These are phyloP conservation scores for Aureobasidium sp. DNA, from an alignment of 2,329 filamentous ascomycete genomes.

Conservation along the genomic window DNA sequence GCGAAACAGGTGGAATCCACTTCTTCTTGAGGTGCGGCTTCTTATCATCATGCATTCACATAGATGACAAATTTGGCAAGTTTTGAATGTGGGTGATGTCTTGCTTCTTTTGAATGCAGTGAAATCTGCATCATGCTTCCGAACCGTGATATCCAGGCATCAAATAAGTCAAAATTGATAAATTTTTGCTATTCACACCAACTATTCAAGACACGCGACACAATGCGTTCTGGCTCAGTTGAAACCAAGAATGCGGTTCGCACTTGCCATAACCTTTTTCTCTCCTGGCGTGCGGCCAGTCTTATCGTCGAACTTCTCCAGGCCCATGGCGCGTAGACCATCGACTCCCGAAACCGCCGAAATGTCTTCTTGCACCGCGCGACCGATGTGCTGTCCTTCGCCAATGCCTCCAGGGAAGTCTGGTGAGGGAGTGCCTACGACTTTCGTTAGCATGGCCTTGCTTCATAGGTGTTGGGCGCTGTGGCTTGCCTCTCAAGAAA, in stretches of 20 bases:
- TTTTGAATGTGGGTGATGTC: too few species aligned
- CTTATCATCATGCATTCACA: too few species aligned
- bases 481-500: slow-evolving; percentile 50
- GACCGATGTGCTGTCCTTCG: slow-evolving; percentile 42
- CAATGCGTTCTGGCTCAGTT: neutral
- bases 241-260: slow-evolving; percentile 13
- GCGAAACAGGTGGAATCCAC: too few species aligned
- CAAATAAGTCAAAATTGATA: neutral
- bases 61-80: too few species aligned
- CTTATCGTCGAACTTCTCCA: slow-evolving; percentile 8
- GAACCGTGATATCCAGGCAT: neutral
- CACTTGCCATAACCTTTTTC: slow-evolving; percentile 12
- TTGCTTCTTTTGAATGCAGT: too few species aligned
- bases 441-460: neutral
- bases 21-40: too few species aligned
- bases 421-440: slow-evolving; percentile 30
- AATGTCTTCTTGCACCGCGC: slow-evolving; percentile 29
- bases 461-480: neutral
- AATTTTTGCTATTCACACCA: too few species aligned
- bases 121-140: neutral
- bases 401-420: slow-evolving; percentile 51
- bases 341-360: slow-evolving; percentile 30
- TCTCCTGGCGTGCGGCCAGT: slow-evolving; percentile 6
- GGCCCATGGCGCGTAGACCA: slow-evolving; percentile 16
- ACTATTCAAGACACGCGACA: neutral